Percentiles rank a stretch among this genome's conserved stretches.
Conservation (phyloP, 192 early-diverging fungal genomes). For the Backusella tuberculispora region DNA sequence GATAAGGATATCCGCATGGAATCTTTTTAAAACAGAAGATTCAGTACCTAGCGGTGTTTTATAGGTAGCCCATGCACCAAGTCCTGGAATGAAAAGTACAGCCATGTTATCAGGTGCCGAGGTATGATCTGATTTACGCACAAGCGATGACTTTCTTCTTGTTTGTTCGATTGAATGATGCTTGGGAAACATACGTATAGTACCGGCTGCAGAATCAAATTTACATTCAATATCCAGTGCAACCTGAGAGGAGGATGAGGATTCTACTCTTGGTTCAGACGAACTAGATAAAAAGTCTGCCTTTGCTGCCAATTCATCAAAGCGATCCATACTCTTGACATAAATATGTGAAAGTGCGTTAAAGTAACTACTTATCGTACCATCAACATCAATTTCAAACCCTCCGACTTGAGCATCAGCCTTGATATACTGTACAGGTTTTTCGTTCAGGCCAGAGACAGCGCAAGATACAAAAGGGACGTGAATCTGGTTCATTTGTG, state of each 20-base stretch:
- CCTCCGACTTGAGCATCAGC: slow-evolving; percentile 65
- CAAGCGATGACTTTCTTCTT: slow-evolving; percentile 17
- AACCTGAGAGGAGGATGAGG: slow-evolving; percentile 12
- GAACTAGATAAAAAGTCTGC: neutral
- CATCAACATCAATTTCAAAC: slow-evolving; percentile 75
- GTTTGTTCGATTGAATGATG: slow-evolving; percentile 38
- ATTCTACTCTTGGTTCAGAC: neutral
- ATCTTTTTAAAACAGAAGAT: slow-evolving; percentile 30
- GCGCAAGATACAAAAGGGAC: slow-evolving; percentile 59
- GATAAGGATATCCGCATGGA: slow-evolving; percentile 68
- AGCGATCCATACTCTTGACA: slow-evolving; percentile 57
- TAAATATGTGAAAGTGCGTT: slow-evolving; percentile 68
- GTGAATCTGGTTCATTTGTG: slow-evolving; percentile 56
- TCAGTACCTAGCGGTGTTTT: slow-evolving; percentile 49
- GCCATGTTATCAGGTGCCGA: slow-evolving; percentile 40
- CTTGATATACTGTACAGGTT: slow-evolving; percentile 41
- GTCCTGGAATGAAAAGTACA: slow-evolving; percentile 55
- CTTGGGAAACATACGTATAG: slow-evolving; percentile 57
- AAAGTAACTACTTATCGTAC: slow-evolving; percentile 64
- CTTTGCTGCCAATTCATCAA: slow-evolving; percentile 52
- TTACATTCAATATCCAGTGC: slow-evolving; percentile 51
- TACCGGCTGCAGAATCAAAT: slow-evolving; percentile 52
- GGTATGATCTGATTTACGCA: slow-evolving; percentile 24
- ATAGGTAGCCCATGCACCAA: slow-evolving; percentile 53
- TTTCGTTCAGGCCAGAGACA: slow-evolving; percentile 46